A percentile compares a stretch with the other conserved stretches of the same genome.
phyloP scores from a whole-genome alignment of 441 rosid genomes.

The Populus trichocarpa region DNA sequence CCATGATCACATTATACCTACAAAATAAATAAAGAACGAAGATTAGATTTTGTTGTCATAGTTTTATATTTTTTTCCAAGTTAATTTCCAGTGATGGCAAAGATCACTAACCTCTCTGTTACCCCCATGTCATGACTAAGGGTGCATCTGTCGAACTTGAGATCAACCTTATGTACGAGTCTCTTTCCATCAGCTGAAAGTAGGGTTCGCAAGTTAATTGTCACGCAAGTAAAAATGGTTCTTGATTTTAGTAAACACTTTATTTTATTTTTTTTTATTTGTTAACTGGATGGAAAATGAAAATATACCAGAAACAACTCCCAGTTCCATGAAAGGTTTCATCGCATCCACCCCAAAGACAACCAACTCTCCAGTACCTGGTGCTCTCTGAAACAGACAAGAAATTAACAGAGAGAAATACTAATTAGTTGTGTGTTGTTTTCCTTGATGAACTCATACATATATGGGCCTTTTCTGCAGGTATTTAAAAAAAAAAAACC shows the following conservation, averaged over 20 bases:
- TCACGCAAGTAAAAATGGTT: background rate
- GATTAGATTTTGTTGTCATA: background rate
- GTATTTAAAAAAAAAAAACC: conserved; percentile 18
- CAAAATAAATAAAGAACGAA: no score
- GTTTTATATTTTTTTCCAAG: background rate
- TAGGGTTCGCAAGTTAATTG: background rate
- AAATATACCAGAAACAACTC: conserved; percentile 46
- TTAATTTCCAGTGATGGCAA: background rate
- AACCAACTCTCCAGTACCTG: conserved; percentile 43
- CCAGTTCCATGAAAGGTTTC: conserved; percentile 47
- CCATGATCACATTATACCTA: no score
- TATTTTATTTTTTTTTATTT: background rate
- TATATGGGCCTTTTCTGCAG: no score
- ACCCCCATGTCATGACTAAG: conserved; percentile 44
- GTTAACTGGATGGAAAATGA: background rate
- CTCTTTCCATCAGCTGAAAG: conserved; percentile 33
- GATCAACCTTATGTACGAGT: conserved; percentile 35
- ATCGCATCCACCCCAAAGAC: conserved; percentile 37
- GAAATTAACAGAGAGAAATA: background rate
- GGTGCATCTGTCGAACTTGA: conserved; percentile 32
- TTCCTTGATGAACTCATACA: background rate
- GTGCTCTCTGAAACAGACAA: conserved; percentile 29
- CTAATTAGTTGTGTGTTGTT: background rate
- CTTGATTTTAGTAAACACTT: background rate
- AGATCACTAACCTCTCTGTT: conserved; percentile 27